Evolutionary conservation across 2,329 filamentous ascomycete genomes (phyloP).

Genomic region (Mariannaea elegans): DNA sequence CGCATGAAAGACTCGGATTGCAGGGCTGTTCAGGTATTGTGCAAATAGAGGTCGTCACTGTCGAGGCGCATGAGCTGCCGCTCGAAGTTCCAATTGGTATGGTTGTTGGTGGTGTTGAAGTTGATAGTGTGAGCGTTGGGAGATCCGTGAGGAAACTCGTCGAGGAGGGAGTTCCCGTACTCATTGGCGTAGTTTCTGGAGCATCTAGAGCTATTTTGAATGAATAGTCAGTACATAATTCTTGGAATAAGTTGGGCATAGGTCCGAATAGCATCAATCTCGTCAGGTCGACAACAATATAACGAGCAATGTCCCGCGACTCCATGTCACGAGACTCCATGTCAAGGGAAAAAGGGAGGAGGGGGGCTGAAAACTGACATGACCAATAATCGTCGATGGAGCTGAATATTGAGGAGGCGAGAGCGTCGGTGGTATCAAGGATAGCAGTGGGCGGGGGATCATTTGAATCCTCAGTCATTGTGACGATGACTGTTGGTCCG

Average conservation of each 20-base stretch:
- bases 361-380: slow-evolving; percentile 1
- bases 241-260: not conserved
- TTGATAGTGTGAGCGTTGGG: slow-evolving; percentile 2
- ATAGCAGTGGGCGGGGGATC: not conserved
- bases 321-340: too few species aligned
- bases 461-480: slow-evolving; percentile 4
- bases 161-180: too few species aligned
- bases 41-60: slow-evolving; percentile 2
- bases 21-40: not conserved
- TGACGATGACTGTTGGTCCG: not conserved
- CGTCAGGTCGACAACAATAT: too few species aligned
- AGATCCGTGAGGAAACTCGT: too few species aligned
- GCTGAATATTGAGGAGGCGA: not conserved
- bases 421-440: not conserved
- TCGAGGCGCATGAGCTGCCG: slow-evolving; percentile 16
- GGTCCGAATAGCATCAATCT: too few species aligned
- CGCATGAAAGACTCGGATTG: slow-evolving; percentile 8
- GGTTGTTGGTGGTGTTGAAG: not conserved
- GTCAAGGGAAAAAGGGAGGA: not conserved
- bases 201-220: slow-evolving; percentile 10
- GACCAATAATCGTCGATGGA: slow-evolving; percentile 14
- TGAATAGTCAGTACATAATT: not conserved
- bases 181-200: slow-evolving; percentile 11
- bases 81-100: not conserved
- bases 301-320: too few species aligned